Conservation (phyloP, 805 yeast species). For the Starmerella sirachaensis region DNA sequence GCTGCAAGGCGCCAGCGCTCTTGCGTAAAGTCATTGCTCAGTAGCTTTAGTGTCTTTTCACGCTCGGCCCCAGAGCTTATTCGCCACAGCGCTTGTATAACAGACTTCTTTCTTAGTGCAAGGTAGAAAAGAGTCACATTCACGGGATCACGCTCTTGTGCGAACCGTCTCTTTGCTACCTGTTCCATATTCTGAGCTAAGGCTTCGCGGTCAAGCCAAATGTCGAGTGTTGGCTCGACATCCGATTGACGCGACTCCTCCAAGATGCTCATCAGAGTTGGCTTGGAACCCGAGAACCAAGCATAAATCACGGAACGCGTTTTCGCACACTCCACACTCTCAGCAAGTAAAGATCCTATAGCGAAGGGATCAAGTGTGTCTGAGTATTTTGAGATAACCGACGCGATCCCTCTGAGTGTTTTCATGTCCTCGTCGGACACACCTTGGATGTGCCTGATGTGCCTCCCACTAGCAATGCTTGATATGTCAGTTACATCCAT, state of each 20-base stretch:
- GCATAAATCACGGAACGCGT: constrained; percentile 48
- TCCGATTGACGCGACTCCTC: not conserved
- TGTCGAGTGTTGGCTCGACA: not conserved
- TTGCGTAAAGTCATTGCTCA: constrained; percentile 62
- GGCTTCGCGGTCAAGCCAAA: constrained; percentile 46
- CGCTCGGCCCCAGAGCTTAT: constrained; percentile 64
- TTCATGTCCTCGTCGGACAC: too few species aligned
- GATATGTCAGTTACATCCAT: too few species aligned
- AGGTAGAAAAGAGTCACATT: constrained; percentile 61
- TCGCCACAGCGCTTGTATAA: constrained; percentile 73
- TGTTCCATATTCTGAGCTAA: constrained; percentile 47
- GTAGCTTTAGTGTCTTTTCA: constrained; percentile 64
- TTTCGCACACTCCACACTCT: too few species aligned
- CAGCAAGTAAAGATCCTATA: too few species aligned
- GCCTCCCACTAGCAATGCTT: too few species aligned
- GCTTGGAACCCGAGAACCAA: constrained; percentile 66
- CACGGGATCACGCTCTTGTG: constrained; percentile 56
- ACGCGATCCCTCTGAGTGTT: too few species aligned
- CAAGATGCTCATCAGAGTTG: constrained; percentile 41
- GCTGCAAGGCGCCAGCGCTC: constrained; percentile 83
- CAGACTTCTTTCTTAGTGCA: constrained; percentile 65
- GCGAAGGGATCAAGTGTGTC: too few species aligned
- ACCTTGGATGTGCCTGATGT: too few species aligned
- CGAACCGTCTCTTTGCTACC: constrained; percentile 63
- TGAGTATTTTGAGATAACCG: too few species aligned